These are phyloP conservation scores for Seminavis robusta DNA, from an alignment of 108 stramenopile species.

Conservation along the genomic window DNA sequence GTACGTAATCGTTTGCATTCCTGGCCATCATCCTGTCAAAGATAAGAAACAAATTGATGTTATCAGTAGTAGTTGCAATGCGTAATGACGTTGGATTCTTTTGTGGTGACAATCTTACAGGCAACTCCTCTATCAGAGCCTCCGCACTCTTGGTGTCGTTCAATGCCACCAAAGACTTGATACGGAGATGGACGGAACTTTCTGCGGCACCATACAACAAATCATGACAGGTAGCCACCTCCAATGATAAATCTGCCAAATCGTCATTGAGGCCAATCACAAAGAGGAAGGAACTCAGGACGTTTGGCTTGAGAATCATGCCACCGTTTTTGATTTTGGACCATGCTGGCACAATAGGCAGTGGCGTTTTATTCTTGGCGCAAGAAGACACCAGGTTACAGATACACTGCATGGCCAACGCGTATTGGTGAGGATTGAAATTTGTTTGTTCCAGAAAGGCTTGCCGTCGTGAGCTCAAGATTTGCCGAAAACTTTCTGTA, in stretches of 20 bases:
- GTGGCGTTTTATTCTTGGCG: too few species aligned
- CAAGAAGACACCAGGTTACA: too few species aligned
- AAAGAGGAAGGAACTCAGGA: too few species aligned
- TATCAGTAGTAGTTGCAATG: background rate
- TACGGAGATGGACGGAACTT: conserved; percentile 62
- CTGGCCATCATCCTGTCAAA: conserved; percentile 10
- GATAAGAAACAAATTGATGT: background rate
- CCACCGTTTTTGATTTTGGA: too few species aligned
- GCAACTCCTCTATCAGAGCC: conserved; percentile 44
- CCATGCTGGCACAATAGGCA: too few species aligned
- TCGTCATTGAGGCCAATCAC: too few species aligned
- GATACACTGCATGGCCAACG: too few species aligned
- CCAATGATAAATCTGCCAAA: conserved; percentile 29
- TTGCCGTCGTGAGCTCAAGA: too few species aligned
- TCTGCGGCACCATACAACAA: conserved; percentile 69
- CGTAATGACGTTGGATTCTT: background rate
- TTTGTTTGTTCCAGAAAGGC: too few species aligned
- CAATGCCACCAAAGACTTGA: conserved; percentile 53
- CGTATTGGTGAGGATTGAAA: too few species aligned
- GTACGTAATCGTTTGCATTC: conserved; percentile 61
- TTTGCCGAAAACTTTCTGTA: too few species aligned
- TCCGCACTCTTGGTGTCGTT: conserved; percentile 72
- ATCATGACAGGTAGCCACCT: conserved; percentile 80
- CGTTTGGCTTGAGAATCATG: too few species aligned
- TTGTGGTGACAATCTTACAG: conserved; percentile 21